Evolutionary conservation across 441 rosid species (phyloP), one percentile per base, ranked within the genome.

Genomic region (Pelargonium fulgidum): DNA sequence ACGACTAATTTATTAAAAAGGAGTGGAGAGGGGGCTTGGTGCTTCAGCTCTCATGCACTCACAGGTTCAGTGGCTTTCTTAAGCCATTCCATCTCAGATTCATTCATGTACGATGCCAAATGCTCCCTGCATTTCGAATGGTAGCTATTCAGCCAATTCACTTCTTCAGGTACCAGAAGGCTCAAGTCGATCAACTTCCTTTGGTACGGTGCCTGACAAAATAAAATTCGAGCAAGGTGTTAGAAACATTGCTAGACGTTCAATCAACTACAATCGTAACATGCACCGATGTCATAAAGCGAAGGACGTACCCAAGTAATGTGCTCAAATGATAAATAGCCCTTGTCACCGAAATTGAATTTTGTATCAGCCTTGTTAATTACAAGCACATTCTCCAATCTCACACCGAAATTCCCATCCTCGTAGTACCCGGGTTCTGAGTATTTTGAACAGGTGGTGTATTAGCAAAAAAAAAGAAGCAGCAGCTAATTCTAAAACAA

Each of bases 381-480:
- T 48, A 92, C 76, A 66, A 92, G 91, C 65, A 94, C 98, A 77
- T 94, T 94, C 87, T 94, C 99, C 84, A 94, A 73, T 77, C 99
- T 80, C 68, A 92, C 82, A 64, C 99, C 99, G 68, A 94, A 94
- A 81, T 74, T 89, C 64, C 97, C 99, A 75, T 90, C 98, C 78
- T 92, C 99, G 61, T 94, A 94, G 84, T 92, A 94, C 69, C 99
- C 99, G 62, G 99, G 98, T 77, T 94, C 99, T 90, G 89, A 72
- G 68, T 24, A 24, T 0, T 24, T 24, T 24, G 26, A 24, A 24
- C 26, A 24, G 26, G 2, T 71, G 68, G 70, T 56, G 65, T 42
- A 72, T 67, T 17, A 56, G 16, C 62, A n/a, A n/a, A 68, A 42
- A 10, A 64, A 7, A 48, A 24, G 9, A 58, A 67, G 48, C 54